Evolutionary conservation across 352 stramenopile species (phyloP).

Genomic region (Phytophthora constricta): DNA sequence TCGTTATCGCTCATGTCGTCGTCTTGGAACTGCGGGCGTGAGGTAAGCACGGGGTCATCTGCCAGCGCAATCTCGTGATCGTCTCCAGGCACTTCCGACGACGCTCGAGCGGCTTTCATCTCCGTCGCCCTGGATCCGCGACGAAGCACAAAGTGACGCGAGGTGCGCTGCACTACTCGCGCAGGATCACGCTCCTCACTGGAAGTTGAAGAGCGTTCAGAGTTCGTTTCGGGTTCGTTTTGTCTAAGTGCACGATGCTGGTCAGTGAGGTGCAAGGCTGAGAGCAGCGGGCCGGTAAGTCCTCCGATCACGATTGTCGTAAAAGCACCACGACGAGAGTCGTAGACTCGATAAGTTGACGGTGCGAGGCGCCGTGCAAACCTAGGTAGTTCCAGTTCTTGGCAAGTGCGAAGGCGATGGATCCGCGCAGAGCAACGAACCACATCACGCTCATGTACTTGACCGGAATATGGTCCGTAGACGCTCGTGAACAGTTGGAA

Average conservation of each 20-base stretch:
- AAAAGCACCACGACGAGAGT: constrained; percentile 85
- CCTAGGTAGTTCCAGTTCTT: constrained; percentile 87
- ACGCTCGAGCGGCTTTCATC: too few species aligned
- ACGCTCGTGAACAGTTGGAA: constrained; percentile 68
- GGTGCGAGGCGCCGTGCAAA: constrained; percentile 63
- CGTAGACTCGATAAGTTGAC: constrained; percentile 83
- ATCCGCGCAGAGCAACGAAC: constrained; percentile 93
- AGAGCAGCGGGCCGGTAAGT: constrained; percentile 73
- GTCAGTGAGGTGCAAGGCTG: constrained; percentile 48
- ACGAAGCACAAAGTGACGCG: constrained; percentile 71
- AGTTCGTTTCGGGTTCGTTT: constrained; percentile 41
- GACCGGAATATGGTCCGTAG: constrained; percentile 59
- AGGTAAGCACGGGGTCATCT: constrained; percentile 57
- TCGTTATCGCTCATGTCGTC: constrained; percentile 56
- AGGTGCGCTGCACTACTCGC: constrained; percentile 45
- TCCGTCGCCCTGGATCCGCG: constrained; percentile 37
- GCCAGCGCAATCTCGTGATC: constrained; percentile 30
- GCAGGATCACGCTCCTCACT: constrained; percentile 22
- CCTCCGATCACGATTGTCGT: constrained; percentile 87
- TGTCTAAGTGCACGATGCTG: constrained; percentile 44
- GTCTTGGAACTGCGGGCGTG: constrained; percentile 75
- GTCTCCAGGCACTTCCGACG: neutral
- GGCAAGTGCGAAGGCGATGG: constrained; percentile 92
- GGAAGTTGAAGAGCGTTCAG: constrained; percentile 27
- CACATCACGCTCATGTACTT: constrained; percentile 90